Conservation (phyloP, 768 basidiomycete genomes). For the Solioccasus polychromus region DNA sequence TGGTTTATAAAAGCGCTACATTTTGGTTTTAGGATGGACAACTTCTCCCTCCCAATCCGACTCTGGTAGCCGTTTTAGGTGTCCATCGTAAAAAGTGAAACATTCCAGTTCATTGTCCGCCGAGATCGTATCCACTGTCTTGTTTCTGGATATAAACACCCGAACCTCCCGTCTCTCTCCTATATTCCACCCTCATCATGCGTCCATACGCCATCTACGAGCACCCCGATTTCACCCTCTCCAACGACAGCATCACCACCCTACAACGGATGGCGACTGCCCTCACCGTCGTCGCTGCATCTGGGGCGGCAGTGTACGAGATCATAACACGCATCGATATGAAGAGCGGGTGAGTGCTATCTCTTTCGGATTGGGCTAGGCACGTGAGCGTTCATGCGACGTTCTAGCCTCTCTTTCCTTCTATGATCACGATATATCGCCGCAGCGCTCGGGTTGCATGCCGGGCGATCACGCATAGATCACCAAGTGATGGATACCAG, state of each 20-base stretch:
- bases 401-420: conserved; percentile 11
- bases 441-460: not conserved
- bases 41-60: not conserved
- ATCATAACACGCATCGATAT: conserved; percentile 17
- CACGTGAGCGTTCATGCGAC: not conserved
- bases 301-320: conserved; percentile 31
- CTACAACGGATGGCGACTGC: conserved; percentile 26
- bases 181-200: conserved; percentile 15
- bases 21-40: not conserved
- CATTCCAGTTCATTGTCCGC: conserved; percentile 7
- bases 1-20: not conserved
- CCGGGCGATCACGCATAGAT: not conserved
- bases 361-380: not conserved
- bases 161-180: not conserved
- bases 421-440: conserved; percentile 5
- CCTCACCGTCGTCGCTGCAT: conserved; percentile 31
- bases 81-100: conserved; percentile 10
- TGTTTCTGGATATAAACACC: too few relatives aligned
- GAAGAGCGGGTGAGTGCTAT: conserved; percentile 23
- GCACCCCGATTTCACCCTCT: conserved; percentile 32
- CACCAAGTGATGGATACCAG: not conserved
- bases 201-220: conserved; percentile 34
- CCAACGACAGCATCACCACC: conserved; percentile 20
- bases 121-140: conserved; percentile 4
- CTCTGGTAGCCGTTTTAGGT: not conserved